Base-by-base conservation (phyloP, 495 filamentous ascomycete species). In the Daldinia grandis region DNA sequence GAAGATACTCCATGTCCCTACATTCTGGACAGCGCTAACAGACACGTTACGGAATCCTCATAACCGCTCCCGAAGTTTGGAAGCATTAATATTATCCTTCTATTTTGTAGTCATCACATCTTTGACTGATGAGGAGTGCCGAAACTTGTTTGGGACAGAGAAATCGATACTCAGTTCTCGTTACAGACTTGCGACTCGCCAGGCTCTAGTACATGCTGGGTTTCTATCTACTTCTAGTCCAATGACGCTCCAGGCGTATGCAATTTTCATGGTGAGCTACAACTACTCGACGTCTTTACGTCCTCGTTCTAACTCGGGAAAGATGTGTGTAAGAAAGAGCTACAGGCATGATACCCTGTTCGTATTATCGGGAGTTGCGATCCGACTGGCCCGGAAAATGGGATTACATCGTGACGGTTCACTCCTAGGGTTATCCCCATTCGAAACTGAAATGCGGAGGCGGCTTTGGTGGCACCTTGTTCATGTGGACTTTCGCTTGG, bases 1-100 rank as follows among this genome's bases (percentile, higher is more conserved):
- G 57, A 89, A 87, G 60, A 78, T 88, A 50, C 81, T 84, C 0
- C 86, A 89, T 62, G 73, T 81, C 1, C 85, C 87, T 4, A 86
- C 76, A 15, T 73, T 85, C 6, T 84, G 85, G 65, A 76, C 78
- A 27, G 66, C 76, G 33, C 76, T 88, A n/a, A 73, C 84, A 5
- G 78, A 83, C 21, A 83, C 69, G 12, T 50, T 68, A 62, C 66
- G 31, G 42, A 31, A 70, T 27, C 38, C 80, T 7, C 50, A 74
- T n/a, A 70, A 75, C 3, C 61, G 83, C 1, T 59, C 78, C 1
- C 81, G 75, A 42, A 76, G 77, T 6, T 64, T 82, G n/a, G 83
- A 86, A 53, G 80, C 82, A 5, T 62, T 85, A 62, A 80, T 86
- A 77, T 87, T 85, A 57, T 78, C 76, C 1, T 85, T 87, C 5